Evolutionary conservation across 352 stramenopile species (phyloP).

Genomic region (Pythium pyrilobum): DNA sequence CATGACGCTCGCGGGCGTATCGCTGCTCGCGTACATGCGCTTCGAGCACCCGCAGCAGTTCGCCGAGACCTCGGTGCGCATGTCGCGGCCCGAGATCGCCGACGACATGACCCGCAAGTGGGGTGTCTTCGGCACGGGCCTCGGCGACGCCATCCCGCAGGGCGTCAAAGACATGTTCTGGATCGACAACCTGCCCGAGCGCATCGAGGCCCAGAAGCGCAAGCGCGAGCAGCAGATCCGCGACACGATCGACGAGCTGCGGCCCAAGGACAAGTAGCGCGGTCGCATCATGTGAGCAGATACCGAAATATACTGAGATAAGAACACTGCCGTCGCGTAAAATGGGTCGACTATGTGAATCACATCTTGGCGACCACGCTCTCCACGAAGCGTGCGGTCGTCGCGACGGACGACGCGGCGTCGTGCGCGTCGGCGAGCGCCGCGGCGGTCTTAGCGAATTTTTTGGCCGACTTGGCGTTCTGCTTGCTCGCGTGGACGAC

Average conservation of each 20-base stretch:
- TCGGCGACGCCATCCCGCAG: slow-evolving; percentile 67
- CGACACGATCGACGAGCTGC: slow-evolving; percentile 66
- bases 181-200: slow-evolving; percentile 61
- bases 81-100: slow-evolving; percentile 68
- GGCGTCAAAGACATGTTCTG: slow-evolving; percentile 57
- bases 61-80: slow-evolving; percentile 69
- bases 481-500: slow-evolving; percentile 56
- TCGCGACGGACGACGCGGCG: slow-evolving; percentile 16
- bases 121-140: slow-evolving; percentile 78
- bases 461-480: slow-evolving; percentile 60
- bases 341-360: not conserved
- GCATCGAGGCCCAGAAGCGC: slow-evolving; percentile 64
- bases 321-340: not conserved
- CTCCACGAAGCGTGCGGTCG: slow-evolving; percentile 56
- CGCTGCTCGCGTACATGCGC: slow-evolving; percentile 71
- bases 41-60: slow-evolving; percentile 84
- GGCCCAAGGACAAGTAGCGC: slow-evolving; percentile 70
- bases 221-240: slow-evolving; percentile 69
- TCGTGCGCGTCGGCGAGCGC: slow-evolving; percentile 4
- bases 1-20: slow-evolving; percentile 80
- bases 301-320: too few relatives aligned
- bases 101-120: slow-evolving; percentile 73
- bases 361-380: slow-evolving; percentile 44
- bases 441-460: slow-evolving; percentile 52
- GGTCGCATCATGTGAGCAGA: too few relatives aligned